Evolutionary conservation across 495 filamentous ascomycete genomes (phyloP), one percentile per base, ranked within the genome.

Genomic region (Penicillium soppii): DNA sequence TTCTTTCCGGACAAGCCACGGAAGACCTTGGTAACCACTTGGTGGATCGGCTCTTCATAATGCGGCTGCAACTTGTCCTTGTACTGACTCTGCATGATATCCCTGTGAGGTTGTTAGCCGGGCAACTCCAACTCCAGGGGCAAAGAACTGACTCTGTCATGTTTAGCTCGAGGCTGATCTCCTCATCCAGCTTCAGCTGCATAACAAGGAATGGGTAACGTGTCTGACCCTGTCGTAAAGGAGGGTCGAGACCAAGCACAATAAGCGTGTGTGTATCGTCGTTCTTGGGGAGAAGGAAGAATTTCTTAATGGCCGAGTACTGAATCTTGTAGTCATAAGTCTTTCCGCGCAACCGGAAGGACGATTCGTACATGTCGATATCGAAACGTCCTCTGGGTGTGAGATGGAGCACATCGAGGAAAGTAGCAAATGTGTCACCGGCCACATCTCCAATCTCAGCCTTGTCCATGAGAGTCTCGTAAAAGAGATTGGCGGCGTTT

Each of bases 271-370:
- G 95, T 19, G 92, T 74, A 39, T 99, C 95, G 70, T 99, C 95
- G 7, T 94, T 92, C 74, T 97, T 99, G 5, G 95, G 95, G 5
- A 99, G 84, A 46, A 96, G 77, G 82, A 99, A 95, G 69, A 97
- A 97, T 70, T 97, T 97, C 76, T 99, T 99, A 75, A 97, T 90
- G 27, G 84, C 80, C 27, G 96, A 88, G 66, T 96, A 99, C 72
- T 96, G 90, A 54, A 99, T 96, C 79, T 99, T 99, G 82, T 99
- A 99, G 77, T 97, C 95, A 79, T 99, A 99, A 25, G 95, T 99
- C 72, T 97, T 97, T 43, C 95, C 95, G 42, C 95, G 92, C 50
- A 99, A 82, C 49, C 95, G 87, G 82, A 99, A 97, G 5, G 95
- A 97, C 1, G 84, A 83, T 66, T 97, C 95, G 80, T 97, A 99